These are phyloP conservation scores for Metschnikowia cerradonensis DNA, from an alignment of 805 yeast species.

Conservation along the genomic window DNA sequence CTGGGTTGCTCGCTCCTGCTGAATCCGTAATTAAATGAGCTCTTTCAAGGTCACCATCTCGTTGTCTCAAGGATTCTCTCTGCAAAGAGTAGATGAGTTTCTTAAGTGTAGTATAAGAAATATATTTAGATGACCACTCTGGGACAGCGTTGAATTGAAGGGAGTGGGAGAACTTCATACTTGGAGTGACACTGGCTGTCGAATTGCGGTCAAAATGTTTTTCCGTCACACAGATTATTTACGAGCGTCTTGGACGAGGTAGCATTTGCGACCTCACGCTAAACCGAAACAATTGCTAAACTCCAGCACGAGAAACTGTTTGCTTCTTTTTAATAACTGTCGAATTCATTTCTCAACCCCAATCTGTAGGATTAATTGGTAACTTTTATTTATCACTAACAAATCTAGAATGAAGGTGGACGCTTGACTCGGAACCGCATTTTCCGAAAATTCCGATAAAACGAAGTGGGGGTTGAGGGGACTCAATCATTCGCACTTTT, in stretches of 20 bases:
- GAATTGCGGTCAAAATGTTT: not conserved
- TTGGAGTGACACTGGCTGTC: not conserved
- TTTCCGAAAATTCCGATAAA: conserved; percentile 1
- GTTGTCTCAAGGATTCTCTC: conserved; percentile 45
- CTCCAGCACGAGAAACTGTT: not conserved
- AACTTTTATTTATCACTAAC: not conserved
- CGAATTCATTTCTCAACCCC: not conserved
- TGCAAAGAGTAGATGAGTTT: conserved; percentile 81
- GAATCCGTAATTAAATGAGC: conserved; percentile 25
- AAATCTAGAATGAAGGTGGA: not conserved
- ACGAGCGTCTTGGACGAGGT: not conserved
- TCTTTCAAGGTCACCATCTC: conserved; percentile 28
- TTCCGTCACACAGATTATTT: conserved; percentile 1
- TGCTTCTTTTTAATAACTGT: not conserved
- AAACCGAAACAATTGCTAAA: not conserved
- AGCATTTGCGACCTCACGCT: not conserved
- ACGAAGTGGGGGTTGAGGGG: conserved; percentile 1
- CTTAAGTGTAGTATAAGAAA: conserved; percentile 84
- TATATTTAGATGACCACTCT: conserved; percentile 92
- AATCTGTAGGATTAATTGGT: no score
- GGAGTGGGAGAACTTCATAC: conserved; percentile 92
- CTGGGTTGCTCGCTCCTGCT: conserved; percentile 37
- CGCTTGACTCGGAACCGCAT: not conserved
- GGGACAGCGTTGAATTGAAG: conserved; percentile 97
- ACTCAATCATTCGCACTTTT: not conserved